A percentile compares a stretch with the other conserved stretches of the same genome.
Evolutionary conservation across 345 rosid genomes (phyloP).

Genomic region (Lumnitzera racemosa): DNA sequence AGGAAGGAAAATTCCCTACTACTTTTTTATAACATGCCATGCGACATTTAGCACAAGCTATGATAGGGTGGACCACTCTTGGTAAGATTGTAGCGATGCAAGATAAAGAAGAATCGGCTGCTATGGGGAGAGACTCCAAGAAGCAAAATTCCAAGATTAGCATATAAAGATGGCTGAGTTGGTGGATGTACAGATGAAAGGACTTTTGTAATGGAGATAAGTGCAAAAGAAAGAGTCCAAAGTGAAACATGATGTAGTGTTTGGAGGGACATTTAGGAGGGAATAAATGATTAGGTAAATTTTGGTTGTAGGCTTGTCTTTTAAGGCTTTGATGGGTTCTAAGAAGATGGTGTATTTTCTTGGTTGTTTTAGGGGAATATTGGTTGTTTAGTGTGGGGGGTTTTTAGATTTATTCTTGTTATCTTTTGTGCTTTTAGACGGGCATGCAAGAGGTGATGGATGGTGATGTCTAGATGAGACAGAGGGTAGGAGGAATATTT

Average conservation of each 20-base stretch:
- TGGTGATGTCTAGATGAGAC: constrained; percentile 18
- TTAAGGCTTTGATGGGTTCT: constrained; percentile 14
- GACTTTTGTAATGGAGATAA: constrained; percentile 24
- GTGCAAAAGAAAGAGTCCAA: constrained; percentile 25
- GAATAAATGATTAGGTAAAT: constrained; percentile 38
- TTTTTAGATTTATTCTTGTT: constrained; percentile 13
- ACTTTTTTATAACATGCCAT: too few species aligned
- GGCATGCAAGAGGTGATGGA: constrained; percentile 12
- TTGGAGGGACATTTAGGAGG: constrained; percentile 34
- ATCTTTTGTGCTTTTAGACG: constrained; percentile 17
- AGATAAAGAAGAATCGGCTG: constrained; percentile 29
- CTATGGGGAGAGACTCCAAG: constrained; percentile 31
- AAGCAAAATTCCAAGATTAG: constrained; percentile 21
- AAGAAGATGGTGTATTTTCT: constrained; percentile 22
- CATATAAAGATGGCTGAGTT: constrained; percentile 23
- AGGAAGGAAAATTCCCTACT: too few species aligned
- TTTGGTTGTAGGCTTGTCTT: constrained; percentile 18
- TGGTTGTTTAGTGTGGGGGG: neutral
- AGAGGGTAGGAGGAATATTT: constrained; percentile 23
- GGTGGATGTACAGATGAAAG: constrained; percentile 37
- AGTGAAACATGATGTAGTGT: constrained; percentile 21
- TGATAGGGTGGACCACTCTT: too few species aligned
- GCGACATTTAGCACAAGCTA: too few species aligned
- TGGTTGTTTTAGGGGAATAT: constrained; percentile 9
- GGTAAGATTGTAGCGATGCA: constrained; percentile 13